Evolutionary conservation across 768 basidiomycete genomes (phyloP), one percentile per base, ranked within the genome.

Genomic region (Sporobolomyces roseus): DNA sequence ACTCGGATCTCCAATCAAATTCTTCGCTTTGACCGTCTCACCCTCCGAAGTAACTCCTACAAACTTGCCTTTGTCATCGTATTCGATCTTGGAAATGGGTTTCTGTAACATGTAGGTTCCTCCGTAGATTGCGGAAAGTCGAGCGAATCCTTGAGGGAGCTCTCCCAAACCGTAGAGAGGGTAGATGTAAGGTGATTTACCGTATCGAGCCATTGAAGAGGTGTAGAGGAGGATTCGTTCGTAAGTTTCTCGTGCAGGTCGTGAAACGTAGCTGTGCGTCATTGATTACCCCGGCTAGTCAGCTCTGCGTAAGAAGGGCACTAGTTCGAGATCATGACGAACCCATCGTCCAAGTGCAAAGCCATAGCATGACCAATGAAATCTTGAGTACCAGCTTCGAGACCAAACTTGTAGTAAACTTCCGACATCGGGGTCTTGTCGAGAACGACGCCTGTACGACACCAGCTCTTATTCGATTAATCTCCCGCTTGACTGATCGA

Each of bases 41-140:
- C 84, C 83, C 25, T 85, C 92, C 74, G 88, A 89, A 43, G 87
- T 88, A 51, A 98, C 96, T 53, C 96, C 96, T 62, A 90, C 84
- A 74, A 99, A 98, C 78, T 88, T 90, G 75, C 96, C 96, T 66
- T 86, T 84, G 17, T 81, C 78, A 78, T 89, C 90, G 50, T 88
- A 91, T 62, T 96, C 88, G 74, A 98, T 92, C 77, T 89, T 85
- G 68, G 94, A 87, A 75, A 96, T 88, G 52, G 83, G 83, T 81
- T 99, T 99, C 83, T 97, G 93, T 65, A 99, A 88, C 96, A 99
- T 99, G 83, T 99, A 99, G 17, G 96, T 99, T 48, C 96, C 96
- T 46, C 96, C 96, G 77, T 99, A 97, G 78, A 99, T 97, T 73
- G 96, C 96, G 70, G 90, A 92, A 62, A 99, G 86, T 75, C 96